Base-by-base conservation (phyloP, 768 basidiomycete genomes). In the Sistotremastrum niveocremeum region DNA sequence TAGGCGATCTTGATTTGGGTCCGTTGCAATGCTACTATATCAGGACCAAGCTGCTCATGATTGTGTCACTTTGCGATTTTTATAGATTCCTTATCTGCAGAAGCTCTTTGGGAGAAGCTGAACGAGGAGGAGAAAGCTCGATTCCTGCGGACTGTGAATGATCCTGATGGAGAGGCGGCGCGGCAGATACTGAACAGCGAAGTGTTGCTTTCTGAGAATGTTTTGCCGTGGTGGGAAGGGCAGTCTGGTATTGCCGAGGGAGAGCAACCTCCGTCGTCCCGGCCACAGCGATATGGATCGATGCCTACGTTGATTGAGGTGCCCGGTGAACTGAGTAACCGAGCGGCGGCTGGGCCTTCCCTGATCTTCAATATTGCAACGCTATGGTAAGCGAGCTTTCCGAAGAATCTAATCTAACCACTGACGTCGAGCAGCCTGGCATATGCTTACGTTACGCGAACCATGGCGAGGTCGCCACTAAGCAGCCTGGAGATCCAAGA, bases 211-310 rank as follows among this genome's bases (percentile, higher is more conserved):
- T 60, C 62, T 4, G 69, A 67, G n/a, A 66, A 61, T 20, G 61
- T 62, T 4, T 62, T 65, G 4, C 86, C 87, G 4, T 91, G 88
- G 88, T 91, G 87, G 86, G 71, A 78, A 46, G 62, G 55, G 12
- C 51, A 55, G 1, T 10, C 41, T 3, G 50, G 49, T 28, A 5
- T 30, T n/a, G 46, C 50, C 28, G 49, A n/a, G 7, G 34, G 41
- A 20, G 39, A 45, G 7, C 43, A 50, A 32, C 28, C 44, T 2
- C 11, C 47, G 20, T 46, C 43, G 31, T 20, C 33, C 47, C 42
- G 35, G 30, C 32, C 34, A 20, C 11, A 34, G 6, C 57, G 55
- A 28, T 62, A 65, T 53, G 71, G 71, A 3, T 20, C 49, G 8
- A 62, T 58, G 41, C 79, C 77, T 28, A 47, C 59, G 3, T 54